Evolutionary conservation across 352 stramenopile genomes (phyloP).

Genomic region (Globisporangium paddicum): DNA sequence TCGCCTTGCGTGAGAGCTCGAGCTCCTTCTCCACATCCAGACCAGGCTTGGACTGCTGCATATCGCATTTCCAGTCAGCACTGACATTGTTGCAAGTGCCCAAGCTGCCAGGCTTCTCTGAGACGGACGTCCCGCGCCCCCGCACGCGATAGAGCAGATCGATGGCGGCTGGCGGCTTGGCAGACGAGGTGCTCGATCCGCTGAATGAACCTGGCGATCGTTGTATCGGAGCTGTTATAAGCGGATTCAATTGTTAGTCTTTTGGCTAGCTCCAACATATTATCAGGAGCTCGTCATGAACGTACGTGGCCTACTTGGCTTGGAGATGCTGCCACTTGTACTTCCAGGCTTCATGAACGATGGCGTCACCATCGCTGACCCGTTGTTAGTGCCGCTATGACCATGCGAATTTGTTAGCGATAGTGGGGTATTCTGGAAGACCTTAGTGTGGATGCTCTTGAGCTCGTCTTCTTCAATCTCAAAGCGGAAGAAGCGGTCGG

Average conservation of each 20-base stretch:
- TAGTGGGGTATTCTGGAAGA: constrained; percentile 27
- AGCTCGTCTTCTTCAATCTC: constrained; percentile 93
- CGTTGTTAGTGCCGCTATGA: too few relatives aligned
- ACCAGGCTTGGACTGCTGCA: constrained; percentile 18
- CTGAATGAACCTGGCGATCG: constrained; percentile 28
- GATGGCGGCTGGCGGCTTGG: constrained; percentile 11
- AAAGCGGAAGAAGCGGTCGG: constrained; percentile 90
- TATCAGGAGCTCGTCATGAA: too few relatives aligned
- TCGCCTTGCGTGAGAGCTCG: constrained; percentile 67
- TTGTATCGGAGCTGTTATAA: constrained; percentile 1
- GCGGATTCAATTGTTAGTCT: too few relatives aligned
- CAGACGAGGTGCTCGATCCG: constrained; percentile 5
- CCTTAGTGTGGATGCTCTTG: constrained; percentile 52
- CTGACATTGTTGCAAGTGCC: not conserved
- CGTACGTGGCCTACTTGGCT: constrained; percentile 27
- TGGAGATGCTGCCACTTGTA: constrained; percentile 1
- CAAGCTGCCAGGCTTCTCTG: constrained; percentile 7
- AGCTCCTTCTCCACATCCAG: constrained; percentile 61
- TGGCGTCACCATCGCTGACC: not conserved
- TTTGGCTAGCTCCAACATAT: too few relatives aligned
- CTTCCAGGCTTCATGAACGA: not conserved
- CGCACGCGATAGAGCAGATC: constrained; percentile 69
- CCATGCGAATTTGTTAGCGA: not conserved
- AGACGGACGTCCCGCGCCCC: constrained; percentile 21
- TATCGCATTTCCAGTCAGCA: constrained; percentile 45